These are phyloP conservation scores for Furcasterigmium furcatum DNA, from an alignment of 2,329 filamentous ascomycete genomes.

Conservation along the genomic window DNA sequence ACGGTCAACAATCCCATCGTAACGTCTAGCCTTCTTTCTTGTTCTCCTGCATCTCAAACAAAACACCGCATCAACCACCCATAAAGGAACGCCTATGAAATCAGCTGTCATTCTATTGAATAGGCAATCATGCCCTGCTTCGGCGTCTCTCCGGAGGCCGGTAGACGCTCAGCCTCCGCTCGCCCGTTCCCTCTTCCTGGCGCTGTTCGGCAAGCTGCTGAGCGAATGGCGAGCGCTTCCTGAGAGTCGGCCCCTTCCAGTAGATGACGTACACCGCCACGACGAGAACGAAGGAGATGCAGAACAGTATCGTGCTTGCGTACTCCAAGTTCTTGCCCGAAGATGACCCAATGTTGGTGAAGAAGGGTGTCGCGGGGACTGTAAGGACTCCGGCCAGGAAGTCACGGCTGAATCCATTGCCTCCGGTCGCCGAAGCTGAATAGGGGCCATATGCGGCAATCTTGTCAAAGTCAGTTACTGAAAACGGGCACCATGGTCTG, in stretches of 20 bases:
- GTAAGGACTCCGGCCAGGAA: slow-evolving; percentile 71
- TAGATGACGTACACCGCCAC: slow-evolving; percentile 65
- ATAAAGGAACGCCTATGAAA: too few species aligned
- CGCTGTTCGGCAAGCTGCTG: slow-evolving; percentile 52
- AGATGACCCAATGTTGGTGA: slow-evolving; percentile 48
- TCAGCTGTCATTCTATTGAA: too few species aligned
- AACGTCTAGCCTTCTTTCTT: too few species aligned
- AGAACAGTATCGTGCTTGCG: slow-evolving; percentile 61
- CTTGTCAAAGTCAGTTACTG: too few species aligned
- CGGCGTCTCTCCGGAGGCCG: slow-evolving; percentile 15
- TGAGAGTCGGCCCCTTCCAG: slow-evolving; percentile 58
- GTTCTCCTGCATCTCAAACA: too few species aligned
- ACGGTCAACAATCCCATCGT: too few species aligned
- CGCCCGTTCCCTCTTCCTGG: slow-evolving; percentile 15
- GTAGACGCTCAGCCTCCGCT: slow-evolving; percentile 18
- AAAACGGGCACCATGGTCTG: too few species aligned
- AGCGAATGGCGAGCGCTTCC: slow-evolving; percentile 61
- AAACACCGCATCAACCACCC: too few species aligned
- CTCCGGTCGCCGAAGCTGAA: slow-evolving; percentile 70
- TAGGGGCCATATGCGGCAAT: slow-evolving; percentile 71
- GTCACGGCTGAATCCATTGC: slow-evolving; percentile 72
- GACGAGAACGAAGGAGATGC: slow-evolving; percentile 59
- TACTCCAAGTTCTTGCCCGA: slow-evolving; percentile 52
- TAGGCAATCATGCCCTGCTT: too few species aligned
- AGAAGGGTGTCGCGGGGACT: slow-evolving; percentile 64